Conservation (phyloP, 2,329 filamentous ascomycete species). For the Exserohilum rostratum region DNA sequence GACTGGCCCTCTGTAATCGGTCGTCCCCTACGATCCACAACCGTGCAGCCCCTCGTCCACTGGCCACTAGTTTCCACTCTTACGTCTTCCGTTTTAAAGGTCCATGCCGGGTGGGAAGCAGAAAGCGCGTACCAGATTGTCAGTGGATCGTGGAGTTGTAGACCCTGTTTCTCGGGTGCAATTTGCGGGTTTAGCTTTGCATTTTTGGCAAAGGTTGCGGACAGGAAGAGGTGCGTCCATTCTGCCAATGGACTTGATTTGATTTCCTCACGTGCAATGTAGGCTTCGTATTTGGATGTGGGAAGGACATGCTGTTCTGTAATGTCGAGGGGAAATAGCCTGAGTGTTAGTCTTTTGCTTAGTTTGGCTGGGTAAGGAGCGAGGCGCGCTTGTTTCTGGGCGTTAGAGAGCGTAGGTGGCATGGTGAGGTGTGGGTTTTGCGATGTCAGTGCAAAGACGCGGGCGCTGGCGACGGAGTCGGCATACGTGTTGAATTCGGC, state of each 20-base stretch:
- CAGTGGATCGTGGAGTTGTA: slow-evolving; percentile 57
- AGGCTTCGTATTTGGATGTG: slow-evolving; percentile 46
- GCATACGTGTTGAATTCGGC: slow-evolving; percentile 97
- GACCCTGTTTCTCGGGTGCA: slow-evolving; percentile 40
- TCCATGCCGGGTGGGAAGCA: slow-evolving; percentile 35
- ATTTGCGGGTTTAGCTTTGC: slow-evolving; percentile 46
- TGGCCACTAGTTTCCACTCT: slow-evolving; percentile 88
- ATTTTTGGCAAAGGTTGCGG: slow-evolving; percentile 55
- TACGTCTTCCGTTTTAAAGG: slow-evolving; percentile 70
- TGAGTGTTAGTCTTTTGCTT: slow-evolving; percentile 51
- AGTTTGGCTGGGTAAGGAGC: slow-evolving; percentile 52
- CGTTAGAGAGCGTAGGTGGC: slow-evolving; percentile 66
- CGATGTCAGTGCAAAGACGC: slow-evolving; percentile 57
- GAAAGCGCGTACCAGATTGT: slow-evolving; percentile 47
- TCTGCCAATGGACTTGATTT: slow-evolving; percentile 51
- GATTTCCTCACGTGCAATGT: slow-evolving; percentile 30
- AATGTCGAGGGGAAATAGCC: slow-evolving; percentile 57
- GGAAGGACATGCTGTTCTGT: slow-evolving; percentile 53
- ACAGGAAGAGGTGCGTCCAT: slow-evolving; percentile 55
- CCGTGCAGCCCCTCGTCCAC: slow-evolving; percentile 92
- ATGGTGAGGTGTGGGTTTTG: slow-evolving; percentile 76
- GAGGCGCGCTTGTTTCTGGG: slow-evolving; percentile 30
- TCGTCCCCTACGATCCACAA: slow-evolving; percentile 74
- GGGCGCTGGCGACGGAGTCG: slow-evolving; percentile 63
- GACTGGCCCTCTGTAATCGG: slow-evolving; percentile 54